A percentile compares a stretch with the other conserved stretches of the same genome.
Conservation (phyloP, 2,329 filamentous ascomycete species). For the Dothistroma septosporum region DNA sequence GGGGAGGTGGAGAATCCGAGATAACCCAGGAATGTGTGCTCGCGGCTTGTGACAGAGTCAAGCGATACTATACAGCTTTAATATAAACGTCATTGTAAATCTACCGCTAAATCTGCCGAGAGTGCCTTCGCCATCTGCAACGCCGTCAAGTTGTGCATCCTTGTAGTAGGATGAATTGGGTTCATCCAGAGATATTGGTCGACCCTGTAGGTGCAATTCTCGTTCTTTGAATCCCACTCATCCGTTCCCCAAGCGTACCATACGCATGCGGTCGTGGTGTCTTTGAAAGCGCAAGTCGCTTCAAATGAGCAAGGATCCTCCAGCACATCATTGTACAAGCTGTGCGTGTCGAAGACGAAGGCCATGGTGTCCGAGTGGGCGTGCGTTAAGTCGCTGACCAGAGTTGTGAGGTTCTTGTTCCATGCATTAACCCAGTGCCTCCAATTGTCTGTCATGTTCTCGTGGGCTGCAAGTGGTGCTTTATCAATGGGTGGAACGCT, state of each 20-base stretch:
- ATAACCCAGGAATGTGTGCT: neutral
- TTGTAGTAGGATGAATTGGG: slow-evolving; percentile 3
- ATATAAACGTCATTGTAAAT: too few relatives aligned
- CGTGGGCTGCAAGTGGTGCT: slow-evolving; percentile 13
- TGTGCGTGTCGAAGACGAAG: slow-evolving; percentile 53
- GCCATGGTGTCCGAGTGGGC: slow-evolving; percentile 43
- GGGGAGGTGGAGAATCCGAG: too few relatives aligned
- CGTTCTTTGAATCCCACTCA: slow-evolving; percentile 37
- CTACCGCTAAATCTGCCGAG: neutral
- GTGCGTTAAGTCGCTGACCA: slow-evolving; percentile 42
- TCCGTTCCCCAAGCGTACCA: slow-evolving; percentile 50
- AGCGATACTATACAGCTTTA: too few relatives aligned
- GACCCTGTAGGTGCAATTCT: slow-evolving; percentile 52
- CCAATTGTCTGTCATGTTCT: slow-evolving; percentile 26
- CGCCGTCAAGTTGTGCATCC: slow-evolving; percentile 2
- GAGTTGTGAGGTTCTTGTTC: slow-evolving; percentile 45
- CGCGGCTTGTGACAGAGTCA: neutral
- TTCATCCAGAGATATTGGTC: slow-evolving; percentile 61
- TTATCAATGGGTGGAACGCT: slow-evolving; percentile 49
- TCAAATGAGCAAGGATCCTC: slow-evolving; percentile 49
- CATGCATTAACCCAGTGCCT: slow-evolving; percentile 46
- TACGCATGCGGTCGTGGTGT: slow-evolving; percentile 53
- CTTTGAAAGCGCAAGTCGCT: slow-evolving; percentile 52
- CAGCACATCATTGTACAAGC: slow-evolving; percentile 51
- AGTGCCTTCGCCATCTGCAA: neutral